Evolutionary conservation across 495 filamentous ascomycete genomes (phyloP).

Genomic region (Aspergillus biplanus): DNA sequence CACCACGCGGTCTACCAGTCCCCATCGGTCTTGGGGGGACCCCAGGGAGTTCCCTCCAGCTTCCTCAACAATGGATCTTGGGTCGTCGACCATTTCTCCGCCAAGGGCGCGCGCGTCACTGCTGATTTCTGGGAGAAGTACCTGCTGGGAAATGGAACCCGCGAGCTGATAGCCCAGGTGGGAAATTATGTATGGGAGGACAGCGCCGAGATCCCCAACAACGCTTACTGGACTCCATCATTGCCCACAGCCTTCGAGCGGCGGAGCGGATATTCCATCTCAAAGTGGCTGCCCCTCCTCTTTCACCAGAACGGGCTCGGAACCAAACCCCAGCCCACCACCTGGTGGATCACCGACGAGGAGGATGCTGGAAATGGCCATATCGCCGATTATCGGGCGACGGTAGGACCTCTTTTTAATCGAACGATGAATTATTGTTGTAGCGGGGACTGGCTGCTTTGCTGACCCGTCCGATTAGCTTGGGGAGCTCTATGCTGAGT

Average conservation of each 20-base stretch:
- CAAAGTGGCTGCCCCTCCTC: conserved; percentile 11
- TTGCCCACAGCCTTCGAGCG: conserved; percentile 26
- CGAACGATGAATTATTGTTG: neutral
- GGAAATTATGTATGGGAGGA: conserved; percentile 39
- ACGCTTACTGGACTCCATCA: conserved; percentile 26
- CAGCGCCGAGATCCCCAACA: conserved; percentile 24
- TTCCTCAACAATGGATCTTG: conserved; percentile 32
- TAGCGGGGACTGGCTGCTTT: neutral
- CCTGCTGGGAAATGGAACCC: conserved; percentile 28
- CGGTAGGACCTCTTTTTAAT: neutral
- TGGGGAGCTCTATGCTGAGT: neutral
- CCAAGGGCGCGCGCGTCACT: conserved; percentile 28
- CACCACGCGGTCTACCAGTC: too few species aligned
- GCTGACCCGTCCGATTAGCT: too few species aligned
- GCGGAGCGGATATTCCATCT: neutral
- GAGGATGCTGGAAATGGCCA: conserved; percentile 22
- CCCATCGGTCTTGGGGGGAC: too few species aligned
- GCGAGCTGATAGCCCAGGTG: conserved; percentile 31
- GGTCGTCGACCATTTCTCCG: conserved; percentile 37
- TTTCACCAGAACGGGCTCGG: too few species aligned
- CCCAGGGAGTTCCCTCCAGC: too few species aligned
- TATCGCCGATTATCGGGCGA: conserved; percentile 29
- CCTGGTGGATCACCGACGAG: conserved; percentile 24
- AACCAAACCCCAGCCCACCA: conserved; percentile 2
- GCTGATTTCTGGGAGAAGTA: conserved; percentile 36